Conservation (phyloP, 2,329 filamentous ascomycete genomes). For the Aureobasidium sp. region DNA sequence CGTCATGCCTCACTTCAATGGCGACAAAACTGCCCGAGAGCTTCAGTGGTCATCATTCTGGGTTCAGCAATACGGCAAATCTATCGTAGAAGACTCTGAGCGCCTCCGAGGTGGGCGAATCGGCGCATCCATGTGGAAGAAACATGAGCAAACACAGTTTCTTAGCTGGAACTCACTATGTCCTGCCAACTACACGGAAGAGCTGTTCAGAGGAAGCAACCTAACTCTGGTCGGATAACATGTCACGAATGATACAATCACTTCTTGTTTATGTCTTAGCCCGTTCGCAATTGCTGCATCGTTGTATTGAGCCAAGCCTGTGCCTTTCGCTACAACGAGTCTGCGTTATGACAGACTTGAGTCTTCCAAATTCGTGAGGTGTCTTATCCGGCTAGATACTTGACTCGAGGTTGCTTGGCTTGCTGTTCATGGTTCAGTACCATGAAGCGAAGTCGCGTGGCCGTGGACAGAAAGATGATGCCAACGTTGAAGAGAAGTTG, state of each 20-base stretch:
- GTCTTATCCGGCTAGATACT: no score
- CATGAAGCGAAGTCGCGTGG: not conserved
- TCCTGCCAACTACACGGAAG: slow-evolving; percentile 14
- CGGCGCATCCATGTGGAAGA: not conserved
- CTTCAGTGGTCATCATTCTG: slow-evolving; percentile 18
- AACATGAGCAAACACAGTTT: not conserved
- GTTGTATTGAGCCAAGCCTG: not conserved
- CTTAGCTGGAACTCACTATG: slow-evolving; percentile 12
- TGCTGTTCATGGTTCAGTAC: not conserved
- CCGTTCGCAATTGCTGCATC: not conserved
- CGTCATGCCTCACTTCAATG: slow-evolving; percentile 25
- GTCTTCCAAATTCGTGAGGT: no score
- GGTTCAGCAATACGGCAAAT: slow-evolving; percentile 18
- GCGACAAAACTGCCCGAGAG: slow-evolving; percentile 19
- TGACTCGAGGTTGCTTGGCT: not conserved
- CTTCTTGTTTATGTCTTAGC: not conserved
- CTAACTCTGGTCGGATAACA: not conserved
- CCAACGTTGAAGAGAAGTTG: slow-evolving; percentile 18
- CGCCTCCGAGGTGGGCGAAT: not conserved
- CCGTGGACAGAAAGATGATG: not conserved
- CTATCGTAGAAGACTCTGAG: slow-evolving; percentile 15
- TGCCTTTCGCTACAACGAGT: not conserved
- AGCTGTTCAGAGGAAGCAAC: slow-evolving; percentile 10
- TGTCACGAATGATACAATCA: not conserved
- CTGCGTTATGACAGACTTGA: not conserved